Base-by-base conservation (phyloP, 1,284 basidiomycete genomes). In the Leccinum pachyderme region DNA sequence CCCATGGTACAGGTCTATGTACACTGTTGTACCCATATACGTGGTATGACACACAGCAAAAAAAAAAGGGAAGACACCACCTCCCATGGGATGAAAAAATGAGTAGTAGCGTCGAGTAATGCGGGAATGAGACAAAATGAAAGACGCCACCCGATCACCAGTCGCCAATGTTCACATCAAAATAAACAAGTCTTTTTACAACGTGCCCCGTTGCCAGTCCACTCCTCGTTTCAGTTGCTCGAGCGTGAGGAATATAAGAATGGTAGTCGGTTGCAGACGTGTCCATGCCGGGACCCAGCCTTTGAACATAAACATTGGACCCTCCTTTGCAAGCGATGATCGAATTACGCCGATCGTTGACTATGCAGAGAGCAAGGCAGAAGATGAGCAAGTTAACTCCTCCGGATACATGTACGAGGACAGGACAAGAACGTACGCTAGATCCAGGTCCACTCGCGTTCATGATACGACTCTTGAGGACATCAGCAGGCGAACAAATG, bases 401-500 rank as follows among this genome's bases (percentile, higher is more conserved):
- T 31, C 33, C 11, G 8, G 11, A 3, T 5, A 18, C 6, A 25
- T 22, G 29, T 7, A 29, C 7, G 18, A 41, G 11, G 18, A 22
- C 1, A 39, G 18, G 4, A 27, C 9, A 46, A 27, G 18, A 13
- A 78, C 83, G 56, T 65, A 87, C 86, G 48, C 77, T 82, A 5
- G 87, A 86, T 31, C 91, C 90, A 4, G 86, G 83, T 7, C 91
- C 90, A 2, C 88, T 87, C 0, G 92, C 91, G 65, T 91, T 93
- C 93, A 95, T 95, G 65, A 95, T 91, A 45, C 90, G 85, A 60
- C 84, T 87, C 81, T 95, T 95, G 60, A 96, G 75, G 27, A 95
- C 93, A 67, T 96, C 93, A 12, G 93, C 93, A 0, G 93, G 93
- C 1, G 92, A 93, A 72, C 93, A 95, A n/a, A 96, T 86, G 1